A percentile compares a stretch with the other conserved stretches of the same genome.
Conservation (phyloP, 345 rosid species). For the Noccaea caerulescens region DNA sequence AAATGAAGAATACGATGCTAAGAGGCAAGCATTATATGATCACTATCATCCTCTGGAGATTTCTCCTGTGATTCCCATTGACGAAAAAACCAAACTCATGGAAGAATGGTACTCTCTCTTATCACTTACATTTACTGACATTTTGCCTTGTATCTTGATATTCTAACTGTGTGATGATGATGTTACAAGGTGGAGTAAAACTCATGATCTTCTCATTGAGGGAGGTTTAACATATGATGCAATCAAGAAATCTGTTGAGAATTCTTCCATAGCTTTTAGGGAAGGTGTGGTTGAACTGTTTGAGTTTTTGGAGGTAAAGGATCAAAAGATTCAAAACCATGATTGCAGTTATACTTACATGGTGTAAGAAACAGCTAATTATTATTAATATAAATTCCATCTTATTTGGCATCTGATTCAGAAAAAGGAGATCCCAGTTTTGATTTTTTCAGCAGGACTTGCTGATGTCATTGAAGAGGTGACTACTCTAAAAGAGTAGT, state of each 20-base stretch:
- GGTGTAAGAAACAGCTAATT: not conserved
- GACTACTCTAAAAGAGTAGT: constrained; percentile 7
- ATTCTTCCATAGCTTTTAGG: constrained; percentile 71
- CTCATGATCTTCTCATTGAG: constrained; percentile 81
- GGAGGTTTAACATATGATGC: constrained; percentile 87
- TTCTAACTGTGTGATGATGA: not conserved
- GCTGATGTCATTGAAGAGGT: constrained; percentile 98
- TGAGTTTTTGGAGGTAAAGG: constrained; percentile 74
- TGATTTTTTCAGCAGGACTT: constrained; percentile 94
- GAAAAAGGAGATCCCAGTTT: constrained; percentile 75
- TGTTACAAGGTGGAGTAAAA: constrained; percentile 75
- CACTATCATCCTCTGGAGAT: constrained; percentile 82
- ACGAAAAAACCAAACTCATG: constrained; percentile 91
- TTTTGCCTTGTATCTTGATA: not conserved
- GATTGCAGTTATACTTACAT: not conserved
- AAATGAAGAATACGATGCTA: constrained; percentile 69
- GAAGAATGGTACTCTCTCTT: constrained; percentile 69
- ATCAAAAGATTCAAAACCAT: constrained; percentile 31
- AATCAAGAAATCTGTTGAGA: constrained; percentile 67
- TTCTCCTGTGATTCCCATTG: constrained; percentile 64
- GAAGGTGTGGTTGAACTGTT: constrained; percentile 79
- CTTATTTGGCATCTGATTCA: constrained; percentile 40
- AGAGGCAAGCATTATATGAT: constrained; percentile 67
- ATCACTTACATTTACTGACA: not conserved
- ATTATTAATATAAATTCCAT: not conserved